Evolutionary conservation across 2,329 filamentous ascomycete genomes (phyloP), one percentile per base, ranked within the genome.

Genomic region (Xylaria sp.): DNA sequence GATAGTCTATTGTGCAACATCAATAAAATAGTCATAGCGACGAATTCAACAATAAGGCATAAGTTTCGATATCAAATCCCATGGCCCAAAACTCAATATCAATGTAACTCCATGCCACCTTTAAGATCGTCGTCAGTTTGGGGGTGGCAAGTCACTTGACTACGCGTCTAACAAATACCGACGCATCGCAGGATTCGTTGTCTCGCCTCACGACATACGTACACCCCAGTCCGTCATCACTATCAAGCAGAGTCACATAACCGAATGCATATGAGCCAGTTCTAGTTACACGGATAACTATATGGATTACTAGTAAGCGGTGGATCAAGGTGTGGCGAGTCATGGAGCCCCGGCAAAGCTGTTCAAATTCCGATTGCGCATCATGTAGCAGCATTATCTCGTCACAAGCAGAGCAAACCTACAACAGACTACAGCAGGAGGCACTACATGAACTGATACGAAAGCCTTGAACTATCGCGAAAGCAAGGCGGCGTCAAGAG

Each of bases 171-270:
- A 49, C n/a, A 43, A 33, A 60, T 9, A 39, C 60, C 39, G 28
- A 61, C 8, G 28, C 46, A 63, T 48, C 23, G 52, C 70, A 71
- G 67, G 57, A 36, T 36, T 56, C 57, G 65, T 59, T 43, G 41
- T 39, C 43, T 69, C 60, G 31, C 28, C 52, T 23, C 28, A 64
- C 60, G 31, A 66, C 6, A 20, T 56, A 64, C 9, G 18, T 54
- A 23, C 10, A 36, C 68, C 72, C 7, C 71, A 74, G 71, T 74
- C 68, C 62, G 41, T 58, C 46, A 43, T 62, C 69, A 76, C 71
- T 73, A 72, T 72, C 36, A 15, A 64, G 49, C n/a, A 64, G 41
- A 57, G 36, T 69, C 15, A 28, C 25, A 23, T 36, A 20, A n/a
- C 23, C 23, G 33, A 57, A 39, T 15, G 46, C 33, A 51, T 20